Percentiles rank a stretch among this genome's conserved stretches.
These are phyloP conservation scores for Arabis alpina DNA, from an alignment of 345 rosid species.

Conservation along the genomic window DNA sequence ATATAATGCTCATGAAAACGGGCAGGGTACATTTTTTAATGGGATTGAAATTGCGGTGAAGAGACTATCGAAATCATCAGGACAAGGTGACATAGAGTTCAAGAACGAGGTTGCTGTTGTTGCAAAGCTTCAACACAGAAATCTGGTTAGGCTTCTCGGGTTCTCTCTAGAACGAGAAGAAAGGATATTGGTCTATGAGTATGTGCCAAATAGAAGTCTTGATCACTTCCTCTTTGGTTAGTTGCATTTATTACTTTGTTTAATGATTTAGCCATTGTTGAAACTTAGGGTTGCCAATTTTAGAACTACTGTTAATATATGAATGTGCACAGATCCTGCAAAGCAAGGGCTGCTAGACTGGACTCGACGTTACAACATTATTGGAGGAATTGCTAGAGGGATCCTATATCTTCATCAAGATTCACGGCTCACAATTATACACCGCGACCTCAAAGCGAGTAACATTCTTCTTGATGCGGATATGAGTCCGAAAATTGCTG, in stretches of 20 bases:
- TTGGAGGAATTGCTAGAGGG: conserved; percentile 53
- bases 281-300: not conserved
- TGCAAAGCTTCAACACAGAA: conserved; percentile 37
- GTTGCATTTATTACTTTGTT: not conserved
- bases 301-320: not conserved
- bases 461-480: conserved; percentile 56
- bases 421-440: conserved; percentile 61
- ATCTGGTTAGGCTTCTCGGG: conserved; percentile 31
- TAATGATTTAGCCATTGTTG: not conserved
- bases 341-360: conserved; percentile 49
- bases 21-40: conserved; percentile 6
- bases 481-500: conserved; percentile 65
- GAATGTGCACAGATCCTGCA: conserved; percentile 38
- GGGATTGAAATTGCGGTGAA: conserved; percentile 34
- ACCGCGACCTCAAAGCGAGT: conserved; percentile 66
- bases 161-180: conserved; percentile 24
- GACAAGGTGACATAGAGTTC: conserved; percentile 33
- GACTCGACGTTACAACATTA: conserved; percentile 48
- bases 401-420: conserved; percentile 50
- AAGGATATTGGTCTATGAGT: conserved; percentile 29
- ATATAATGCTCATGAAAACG: not conserved
- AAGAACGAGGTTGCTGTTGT: conserved; percentile 34
- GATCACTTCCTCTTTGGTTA: conserved; percentile 34
- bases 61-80: conserved; percentile 28
- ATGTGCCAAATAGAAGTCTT: conserved; percentile 31